Base-by-base conservation (phyloP, 352 stramenopile species). In the Pythium aquatile region DNA sequence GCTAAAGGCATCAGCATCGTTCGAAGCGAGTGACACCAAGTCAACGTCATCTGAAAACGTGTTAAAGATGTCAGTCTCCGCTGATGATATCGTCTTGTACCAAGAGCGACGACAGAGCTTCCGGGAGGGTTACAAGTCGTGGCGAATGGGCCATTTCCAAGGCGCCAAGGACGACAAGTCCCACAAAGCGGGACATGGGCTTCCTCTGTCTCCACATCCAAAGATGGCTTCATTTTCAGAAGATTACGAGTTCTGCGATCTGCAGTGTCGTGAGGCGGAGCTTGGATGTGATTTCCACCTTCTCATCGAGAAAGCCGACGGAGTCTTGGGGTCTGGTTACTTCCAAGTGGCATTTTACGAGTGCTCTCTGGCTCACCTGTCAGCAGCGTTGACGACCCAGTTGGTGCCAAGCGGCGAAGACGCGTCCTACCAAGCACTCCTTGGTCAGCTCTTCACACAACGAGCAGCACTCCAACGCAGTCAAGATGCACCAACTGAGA, bases 261-360 rank as follows among this genome's bases (percentile, higher is more conserved):
- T 88, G 5, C 61, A 92, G 17, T 88, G 75, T 66, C 79, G 74
- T 6, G 69, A 83, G 39, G 69, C 75, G 5, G 61, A 75, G 2
- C 85, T 84, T 14, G 85, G 85, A 1, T 78, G 76, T 48, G 85
- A 94, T 61, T 91, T 88, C 58, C 85, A 94, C 53, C 47, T 94
- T n/a, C 55, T 94, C 9, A 86, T 95, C 61, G 77, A 91, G 58
- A 79, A 68, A 58, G 59, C 70, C n/a, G 68, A 76, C 30, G 82
- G 76, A 4, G 54, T 55, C 6, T 35, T 87, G 6, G 79, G 84
- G 0, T 93, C 85, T 7, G 85, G 87, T 0, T 93, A 93, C 60
- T 93, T 96, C 58, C 87, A 94, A 59, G 81, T 96, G 58, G 81
- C 85, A 9, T 94, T 96, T 55, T 94, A 94, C 47, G 87, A 96